Percentiles rank a stretch among this genome's conserved stretches.
phyloP scores from a whole-genome alignment of 495 filamentous ascomycete genomes.

The Aspergillus conjunctus region DNA sequence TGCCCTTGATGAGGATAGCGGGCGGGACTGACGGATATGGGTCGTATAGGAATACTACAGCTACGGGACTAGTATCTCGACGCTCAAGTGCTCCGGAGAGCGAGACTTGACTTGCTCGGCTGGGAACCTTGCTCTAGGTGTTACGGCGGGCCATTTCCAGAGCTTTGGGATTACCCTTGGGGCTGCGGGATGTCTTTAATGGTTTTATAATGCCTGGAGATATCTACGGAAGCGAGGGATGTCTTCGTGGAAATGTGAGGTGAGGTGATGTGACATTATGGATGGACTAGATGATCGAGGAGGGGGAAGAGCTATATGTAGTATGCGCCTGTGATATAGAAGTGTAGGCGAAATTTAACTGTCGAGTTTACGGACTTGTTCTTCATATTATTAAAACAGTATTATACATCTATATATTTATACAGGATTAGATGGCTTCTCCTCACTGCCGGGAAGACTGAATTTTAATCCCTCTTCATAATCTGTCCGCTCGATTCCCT shows the following conservation, averaged over 20 bases:
- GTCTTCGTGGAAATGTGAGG: no score
- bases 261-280: no score
- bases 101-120: conserved; percentile 38
- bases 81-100: conserved; percentile 30
- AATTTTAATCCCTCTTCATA: conserved; percentile 43
- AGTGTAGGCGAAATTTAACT: no score
- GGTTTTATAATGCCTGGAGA: background rate
- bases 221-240: background rate
- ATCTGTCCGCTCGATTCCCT: conserved; percentile 34
- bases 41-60: conserved; percentile 37
- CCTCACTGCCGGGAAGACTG: conserved; percentile 23
- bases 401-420: background rate
- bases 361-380: no score
- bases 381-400: background rate
- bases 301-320: no score
- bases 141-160: conserved; percentile 34
- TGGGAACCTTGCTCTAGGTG: conserved; percentile 32
- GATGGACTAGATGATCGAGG: no score
- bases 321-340: no score
- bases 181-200: conserved; percentile 30
- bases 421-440: background rate
- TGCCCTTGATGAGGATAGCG: background rate
- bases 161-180: conserved; percentile 36
- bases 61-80: conserved; percentile 25
- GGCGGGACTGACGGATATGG: no score